phyloP scores from a whole-genome alignment of 2,329 filamentous ascomycete genomes.

The Aspergillus sp. region DNA sequence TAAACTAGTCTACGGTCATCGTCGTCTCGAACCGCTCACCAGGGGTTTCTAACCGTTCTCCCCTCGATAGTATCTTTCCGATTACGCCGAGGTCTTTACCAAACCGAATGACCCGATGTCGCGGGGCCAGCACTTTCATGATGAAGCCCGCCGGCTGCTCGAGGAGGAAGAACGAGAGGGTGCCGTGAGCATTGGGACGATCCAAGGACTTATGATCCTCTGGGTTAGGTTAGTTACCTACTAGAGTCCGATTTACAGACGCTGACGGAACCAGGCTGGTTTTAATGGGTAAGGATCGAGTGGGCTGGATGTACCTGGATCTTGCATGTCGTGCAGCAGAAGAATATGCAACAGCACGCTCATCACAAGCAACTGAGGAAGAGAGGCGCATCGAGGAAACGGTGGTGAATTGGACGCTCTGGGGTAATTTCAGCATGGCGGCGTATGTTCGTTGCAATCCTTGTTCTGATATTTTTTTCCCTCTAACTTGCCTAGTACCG shows the following conservation, averaged over 20 bases:
- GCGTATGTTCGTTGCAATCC: constrained; percentile 8
- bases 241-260: neutral
- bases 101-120: constrained; percentile 25
- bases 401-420: constrained; percentile 21
- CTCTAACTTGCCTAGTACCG: constrained; percentile 13
- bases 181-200: constrained; percentile 24
- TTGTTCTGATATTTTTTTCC: no score
- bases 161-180: constrained; percentile 26
- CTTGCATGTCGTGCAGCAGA: constrained; percentile 23
- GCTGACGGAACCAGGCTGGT: constrained; percentile 16
- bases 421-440: constrained; percentile 20
- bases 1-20: neutral
- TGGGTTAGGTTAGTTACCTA: neutral
- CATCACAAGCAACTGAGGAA: constrained; percentile 11
- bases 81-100: constrained; percentile 27
- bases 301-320: constrained; percentile 28
- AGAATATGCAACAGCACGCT: constrained; percentile 20
- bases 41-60: neutral
- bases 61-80: constrained; percentile 22
- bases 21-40: neutral
- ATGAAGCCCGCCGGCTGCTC: constrained; percentile 29
- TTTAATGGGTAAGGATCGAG: constrained; percentile 32
- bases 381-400: constrained; percentile 13
- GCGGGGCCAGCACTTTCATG: constrained; percentile 29
- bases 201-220: constrained; percentile 4